phyloP scores from a whole-genome alignment of 2,329 filamentous ascomycete species.

The Sporothrix luriei region DNA sequence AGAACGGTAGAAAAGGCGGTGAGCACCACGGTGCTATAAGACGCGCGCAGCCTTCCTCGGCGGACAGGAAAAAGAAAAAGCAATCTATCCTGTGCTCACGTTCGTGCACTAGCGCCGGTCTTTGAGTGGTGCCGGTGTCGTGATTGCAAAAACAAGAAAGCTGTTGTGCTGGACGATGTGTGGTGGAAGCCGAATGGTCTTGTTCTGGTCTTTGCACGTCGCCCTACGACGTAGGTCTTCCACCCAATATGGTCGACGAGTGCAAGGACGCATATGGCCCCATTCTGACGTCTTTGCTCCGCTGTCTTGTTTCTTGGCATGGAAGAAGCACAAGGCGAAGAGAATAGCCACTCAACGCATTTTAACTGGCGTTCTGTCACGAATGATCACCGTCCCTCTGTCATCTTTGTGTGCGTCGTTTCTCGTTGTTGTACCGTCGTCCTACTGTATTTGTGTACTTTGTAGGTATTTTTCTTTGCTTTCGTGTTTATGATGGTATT shows the following conservation, averaged over 20 bases:
- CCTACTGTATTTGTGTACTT: background rate
- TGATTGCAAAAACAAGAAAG: background rate
- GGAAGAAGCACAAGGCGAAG: background rate
- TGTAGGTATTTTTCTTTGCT: background rate
- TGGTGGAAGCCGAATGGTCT: background rate
- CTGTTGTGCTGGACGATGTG: slow-evolving; percentile 2
- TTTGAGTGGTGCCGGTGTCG: background rate
- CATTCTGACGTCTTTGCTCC: background rate
- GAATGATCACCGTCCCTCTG: background rate
- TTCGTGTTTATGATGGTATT: too few relatives aligned
- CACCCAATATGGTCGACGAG: too few relatives aligned
- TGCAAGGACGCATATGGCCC: background rate
- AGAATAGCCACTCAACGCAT: background rate
- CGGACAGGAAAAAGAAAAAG: slow-evolving; percentile 7
- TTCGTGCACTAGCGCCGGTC: slow-evolving; percentile 7
- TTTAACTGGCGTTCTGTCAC: background rate
- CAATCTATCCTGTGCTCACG: slow-evolving; percentile 12
- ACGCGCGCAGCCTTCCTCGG: slow-evolving; percentile 3
- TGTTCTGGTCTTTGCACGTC: background rate
- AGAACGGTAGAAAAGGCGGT: slow-evolving; percentile 30
- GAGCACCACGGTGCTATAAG: slow-evolving; percentile 18
- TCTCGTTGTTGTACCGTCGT: background rate
- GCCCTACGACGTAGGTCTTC: background rate
- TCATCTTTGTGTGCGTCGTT: background rate
- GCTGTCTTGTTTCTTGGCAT: slow-evolving; percentile 14